Percentiles rank a stretch among this genome's conserved stretches.
These are phyloP conservation scores for Plasmodium relictum DNA, from an alignment of 169 alveolate genomes.

Conservation along the genomic window DNA sequence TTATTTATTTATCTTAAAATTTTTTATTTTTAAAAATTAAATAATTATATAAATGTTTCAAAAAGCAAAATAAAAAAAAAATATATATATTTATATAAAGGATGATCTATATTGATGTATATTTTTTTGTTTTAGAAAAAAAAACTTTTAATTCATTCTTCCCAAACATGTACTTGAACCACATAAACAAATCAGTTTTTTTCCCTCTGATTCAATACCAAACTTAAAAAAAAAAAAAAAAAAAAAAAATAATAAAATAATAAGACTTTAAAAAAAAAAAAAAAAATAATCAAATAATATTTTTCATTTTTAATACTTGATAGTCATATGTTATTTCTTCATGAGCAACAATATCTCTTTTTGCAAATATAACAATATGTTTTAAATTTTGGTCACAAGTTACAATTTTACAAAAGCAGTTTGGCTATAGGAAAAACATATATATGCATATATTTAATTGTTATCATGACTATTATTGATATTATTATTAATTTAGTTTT, in stretches of 20 bases:
- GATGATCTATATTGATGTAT: neutral
- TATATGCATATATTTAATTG: neutral
- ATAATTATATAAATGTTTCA: too few relatives aligned
- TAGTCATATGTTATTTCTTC: constrained; percentile 98
- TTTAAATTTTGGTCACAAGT: constrained; percentile 91
- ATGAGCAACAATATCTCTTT: constrained; percentile 92
- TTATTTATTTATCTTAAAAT: too few relatives aligned
- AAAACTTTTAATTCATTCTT: constrained; percentile 88
- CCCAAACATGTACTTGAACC: constrained; percentile 94
- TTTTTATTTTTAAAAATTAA: too few relatives aligned
- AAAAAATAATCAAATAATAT: neutral
- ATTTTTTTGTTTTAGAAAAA: constrained; percentile 17
- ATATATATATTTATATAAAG: neutral
- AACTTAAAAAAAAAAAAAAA: constrained; percentile 71
- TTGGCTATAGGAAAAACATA: constrained; percentile 82
- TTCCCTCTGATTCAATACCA: constrained; percentile 91
- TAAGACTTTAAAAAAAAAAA: neutral
- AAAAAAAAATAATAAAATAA: neutral
- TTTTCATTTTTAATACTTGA: constrained; percentile 79
- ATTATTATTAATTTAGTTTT: too few relatives aligned
- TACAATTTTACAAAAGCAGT: constrained; percentile 90
- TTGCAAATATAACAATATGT: constrained; percentile 96
- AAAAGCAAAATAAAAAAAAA: too few relatives aligned
- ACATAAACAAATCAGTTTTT: constrained; percentile 90
- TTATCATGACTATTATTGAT: too few relatives aligned